These are phyloP conservation scores for Agrostemma githago DNA, from an alignment of 148 eudicot genomes.

Conservation along the genomic window DNA sequence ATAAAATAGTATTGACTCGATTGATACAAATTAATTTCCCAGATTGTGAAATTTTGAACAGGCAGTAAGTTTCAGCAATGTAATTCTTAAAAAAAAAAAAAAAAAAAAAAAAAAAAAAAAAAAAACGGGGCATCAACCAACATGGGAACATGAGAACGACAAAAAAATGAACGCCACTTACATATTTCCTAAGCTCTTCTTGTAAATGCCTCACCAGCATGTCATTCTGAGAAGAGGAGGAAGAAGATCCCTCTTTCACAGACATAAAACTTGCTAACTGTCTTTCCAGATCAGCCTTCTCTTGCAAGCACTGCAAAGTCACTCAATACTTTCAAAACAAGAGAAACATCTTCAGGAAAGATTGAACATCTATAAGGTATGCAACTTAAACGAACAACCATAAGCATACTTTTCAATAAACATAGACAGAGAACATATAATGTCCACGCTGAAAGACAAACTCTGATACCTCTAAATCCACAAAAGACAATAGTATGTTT, in stretches of 20 bases:
- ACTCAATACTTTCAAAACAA: constrained; percentile 1
- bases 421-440: neutral
- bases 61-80: neutral
- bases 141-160: neutral
- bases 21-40: neutral
- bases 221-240: constrained; percentile 39
- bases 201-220: constrained; percentile 80
- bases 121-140: neutral
- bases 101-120: no score
- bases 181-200: constrained; percentile 73
- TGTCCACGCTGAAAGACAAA: neutral
- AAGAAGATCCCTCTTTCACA: constrained; percentile 34
- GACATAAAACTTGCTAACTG: constrained; percentile 36
- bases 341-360: neutral
- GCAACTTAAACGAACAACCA: neutral
- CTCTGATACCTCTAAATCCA: neutral
- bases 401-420: neutral
- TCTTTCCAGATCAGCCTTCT: constrained; percentile 61
- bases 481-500: neutral
- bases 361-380: neutral
- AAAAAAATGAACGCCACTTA: constrained; percentile 34
- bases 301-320: constrained; percentile 54
- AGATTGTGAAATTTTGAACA: neutral
- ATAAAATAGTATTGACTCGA: neutral
- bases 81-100: neutral